Evolutionary conservation across 306 rosid genomes (phyloP).

Genomic region (Gastrolobium bilobum): DNA sequence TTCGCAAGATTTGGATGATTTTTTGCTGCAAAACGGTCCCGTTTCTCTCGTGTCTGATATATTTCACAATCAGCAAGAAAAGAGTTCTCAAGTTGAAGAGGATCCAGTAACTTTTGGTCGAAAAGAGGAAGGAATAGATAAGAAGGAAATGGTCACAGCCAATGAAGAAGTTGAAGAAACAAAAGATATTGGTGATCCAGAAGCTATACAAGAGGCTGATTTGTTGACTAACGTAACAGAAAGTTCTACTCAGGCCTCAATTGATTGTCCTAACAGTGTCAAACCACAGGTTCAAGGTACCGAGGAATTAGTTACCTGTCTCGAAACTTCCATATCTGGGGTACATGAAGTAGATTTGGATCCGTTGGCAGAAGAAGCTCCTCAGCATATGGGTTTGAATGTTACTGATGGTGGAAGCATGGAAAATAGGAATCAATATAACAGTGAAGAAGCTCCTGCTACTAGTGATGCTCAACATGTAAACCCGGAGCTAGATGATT

Average conservation of each 20-base stretch:
- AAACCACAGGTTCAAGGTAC: constrained; percentile 48
- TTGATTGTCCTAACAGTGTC: constrained; percentile 20
- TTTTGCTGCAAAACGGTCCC: constrained; percentile 46
- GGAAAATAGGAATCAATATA: constrained; percentile 41
- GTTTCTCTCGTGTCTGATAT: constrained; percentile 45
- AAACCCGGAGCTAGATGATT: constrained; percentile 48
- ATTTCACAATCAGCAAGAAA: constrained; percentile 45
- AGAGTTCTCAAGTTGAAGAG: constrained; percentile 35
- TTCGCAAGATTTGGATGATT: constrained; percentile 83
- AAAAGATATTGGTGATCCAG: constrained; percentile 45
- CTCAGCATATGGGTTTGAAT: constrained; percentile 38
- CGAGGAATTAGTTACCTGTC: constrained; percentile 43
- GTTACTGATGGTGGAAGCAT: constrained; percentile 32
- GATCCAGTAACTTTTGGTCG: constrained; percentile 33
- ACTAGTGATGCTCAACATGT: constrained; percentile 42
- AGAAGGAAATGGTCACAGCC: constrained; percentile 27
- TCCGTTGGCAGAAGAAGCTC: constrained; percentile 50
- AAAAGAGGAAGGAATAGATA: constrained; percentile 48
- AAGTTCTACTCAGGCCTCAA: constrained; percentile 45
- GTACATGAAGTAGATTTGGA: constrained; percentile 45
- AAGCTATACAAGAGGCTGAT: constrained; percentile 47
- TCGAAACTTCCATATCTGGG: constrained; percentile 39
- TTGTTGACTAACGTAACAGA: background rate
- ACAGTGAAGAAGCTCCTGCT: constrained; percentile 47
- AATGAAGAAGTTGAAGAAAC: constrained; percentile 49